Evolutionary conservation across 2,329 filamentous ascomycete species (phyloP).

Genomic region (Tolypocladium capitatum): DNA sequence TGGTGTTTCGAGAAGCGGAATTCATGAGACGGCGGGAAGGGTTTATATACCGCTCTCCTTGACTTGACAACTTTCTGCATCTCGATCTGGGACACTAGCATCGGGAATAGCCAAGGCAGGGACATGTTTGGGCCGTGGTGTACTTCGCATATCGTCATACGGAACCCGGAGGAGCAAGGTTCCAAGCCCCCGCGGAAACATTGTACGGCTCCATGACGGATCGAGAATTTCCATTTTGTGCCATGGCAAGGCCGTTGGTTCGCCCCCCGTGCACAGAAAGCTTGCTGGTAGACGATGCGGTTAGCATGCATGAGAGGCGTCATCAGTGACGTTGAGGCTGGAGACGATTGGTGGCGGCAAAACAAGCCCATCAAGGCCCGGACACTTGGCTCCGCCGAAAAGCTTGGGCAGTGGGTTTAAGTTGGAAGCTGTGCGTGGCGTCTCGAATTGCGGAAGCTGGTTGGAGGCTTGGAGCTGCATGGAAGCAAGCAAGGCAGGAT

Average conservation of each 20-base stretch:
- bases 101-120: neutral
- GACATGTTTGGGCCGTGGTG: neutral
- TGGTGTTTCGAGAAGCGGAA: neutral
- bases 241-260: neutral
- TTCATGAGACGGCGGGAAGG: neutral
- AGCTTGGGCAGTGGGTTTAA: neutral
- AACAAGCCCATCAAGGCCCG: conserved; percentile 1
- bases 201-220: neutral
- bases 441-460: neutral
- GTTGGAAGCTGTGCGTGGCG: neutral
- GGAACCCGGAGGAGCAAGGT: neutral
- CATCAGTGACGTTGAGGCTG: conserved; percentile 1
- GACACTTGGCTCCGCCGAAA: conserved; percentile 1
- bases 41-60: neutral
- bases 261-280: neutral
- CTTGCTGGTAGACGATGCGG: neutral
- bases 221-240: neutral
- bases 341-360: no score
- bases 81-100: neutral
- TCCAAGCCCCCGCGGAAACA: neutral
- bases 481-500: neutral
- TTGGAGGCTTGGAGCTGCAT: neutral
- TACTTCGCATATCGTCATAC: neutral
- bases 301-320: neutral
- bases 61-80: neutral